These are phyloP conservation scores for Pseudozyma sp. DNA, from an alignment of 1,284 basidiomycete genomes.

Conservation along the genomic window DNA sequence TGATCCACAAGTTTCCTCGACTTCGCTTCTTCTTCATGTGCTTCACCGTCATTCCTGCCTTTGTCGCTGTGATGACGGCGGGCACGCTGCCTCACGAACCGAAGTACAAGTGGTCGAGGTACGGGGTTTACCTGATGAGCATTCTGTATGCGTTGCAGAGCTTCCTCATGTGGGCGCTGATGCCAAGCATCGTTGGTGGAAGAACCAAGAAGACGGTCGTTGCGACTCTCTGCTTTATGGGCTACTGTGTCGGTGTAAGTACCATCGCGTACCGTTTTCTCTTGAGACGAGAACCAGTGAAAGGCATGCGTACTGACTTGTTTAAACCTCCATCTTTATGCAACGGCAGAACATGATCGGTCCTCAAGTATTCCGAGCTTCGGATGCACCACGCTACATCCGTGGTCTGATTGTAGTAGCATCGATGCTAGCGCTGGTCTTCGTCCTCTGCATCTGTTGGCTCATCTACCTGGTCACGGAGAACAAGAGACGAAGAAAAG, in stretches of 20 bases:
- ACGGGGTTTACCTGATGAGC: slow-evolving; percentile 60
- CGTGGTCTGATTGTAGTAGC: slow-evolving; percentile 58
- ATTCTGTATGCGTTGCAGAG: slow-evolving; percentile 59
- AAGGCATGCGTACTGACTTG: too few relatives aligned
- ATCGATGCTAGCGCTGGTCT: slow-evolving; percentile 29
- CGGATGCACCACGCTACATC: slow-evolving; percentile 65
- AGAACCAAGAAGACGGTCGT: slow-evolving; percentile 66
- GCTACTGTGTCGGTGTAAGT: slow-evolving; percentile 61
- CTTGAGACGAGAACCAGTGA: too few relatives aligned
- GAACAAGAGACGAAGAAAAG: slow-evolving; percentile 27
- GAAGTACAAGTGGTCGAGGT: slow-evolving; percentile 58
- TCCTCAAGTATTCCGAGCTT: slow-evolving; percentile 62
- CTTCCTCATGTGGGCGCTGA: slow-evolving; percentile 62
- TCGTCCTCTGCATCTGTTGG: slow-evolving; percentile 24
- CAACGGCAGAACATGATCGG: slow-evolving; percentile 35
- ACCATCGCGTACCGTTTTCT: not conserved
- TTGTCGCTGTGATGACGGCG: slow-evolving; percentile 30
- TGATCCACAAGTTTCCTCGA: slow-evolving; percentile 48
- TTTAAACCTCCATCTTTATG: not conserved
- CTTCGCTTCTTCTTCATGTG: slow-evolving; percentile 66
- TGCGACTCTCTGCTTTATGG: slow-evolving; percentile 59
- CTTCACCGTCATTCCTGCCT: slow-evolving; percentile 30
- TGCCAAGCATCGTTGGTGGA: slow-evolving; percentile 65
- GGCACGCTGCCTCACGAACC: slow-evolving; percentile 29
- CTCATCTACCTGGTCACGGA: slow-evolving; percentile 20